Evolutionary conservation across 164 flowering plant species (phyloP), one percentile per base, ranked within the genome.

Genomic region (Macadamia tetraphylla): DNA sequence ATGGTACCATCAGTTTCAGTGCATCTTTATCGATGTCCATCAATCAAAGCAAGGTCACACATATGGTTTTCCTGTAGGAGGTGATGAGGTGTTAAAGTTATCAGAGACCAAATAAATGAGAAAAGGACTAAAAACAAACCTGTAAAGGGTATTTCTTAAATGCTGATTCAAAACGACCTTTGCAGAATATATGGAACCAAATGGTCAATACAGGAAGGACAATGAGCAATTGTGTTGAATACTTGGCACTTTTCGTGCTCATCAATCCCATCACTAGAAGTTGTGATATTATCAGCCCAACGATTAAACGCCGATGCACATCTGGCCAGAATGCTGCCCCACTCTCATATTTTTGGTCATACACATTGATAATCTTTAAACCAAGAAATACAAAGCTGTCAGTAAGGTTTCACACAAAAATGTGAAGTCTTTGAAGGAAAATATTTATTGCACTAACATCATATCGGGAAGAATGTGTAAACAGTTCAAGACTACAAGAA

Each of bases 271-370:
- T 71, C 18, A 89, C 77, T n/a, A 88, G 81, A 62, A 91, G 74
- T 67, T 91, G 97, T 44, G 97, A 79, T 66, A 91, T 85, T n/a
- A 89, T 44, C 72, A 88, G 52, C 58, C 85, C 78, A 32, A 70
- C 76, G 13, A 89, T 77, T 42, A 89, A 14, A 12, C 93, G 86
- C 7, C 77, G 70, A 58, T 91, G 93, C 63, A 91, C 95, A 75
- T 88, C 88, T 44, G 97, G 97, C 95, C 95, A 91, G 77, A 81
- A 91, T 65, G 86, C 69, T 49, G 95, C 95, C 10, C 78, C 97
- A 61, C 95, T 91, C 79, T 91, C 97, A 32, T 91, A 91, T 65
- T 80, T 78, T 68, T 88, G 97, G 67, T 81, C 78, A 35, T 88
- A 89, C 12, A 91, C 89, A 71, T 88, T 88, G 75, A 90, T 88